phyloP scores from a whole-genome alignment of 2,329 filamentous ascomycete genomes.

The Penicillium rolfsii region DNA sequence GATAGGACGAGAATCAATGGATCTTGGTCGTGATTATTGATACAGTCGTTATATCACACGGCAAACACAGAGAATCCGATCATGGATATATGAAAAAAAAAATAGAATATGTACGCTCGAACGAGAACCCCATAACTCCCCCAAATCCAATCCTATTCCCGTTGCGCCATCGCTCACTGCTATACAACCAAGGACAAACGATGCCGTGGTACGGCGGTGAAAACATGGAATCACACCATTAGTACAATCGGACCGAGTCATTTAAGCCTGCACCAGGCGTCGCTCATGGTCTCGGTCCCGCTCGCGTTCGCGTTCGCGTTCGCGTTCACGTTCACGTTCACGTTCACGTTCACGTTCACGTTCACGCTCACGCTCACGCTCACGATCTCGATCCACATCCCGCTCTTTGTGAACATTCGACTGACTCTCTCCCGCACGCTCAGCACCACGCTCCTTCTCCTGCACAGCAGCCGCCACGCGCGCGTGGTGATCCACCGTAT shows the following conservation, averaged over 20 bases:
- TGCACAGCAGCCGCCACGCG: slow-evolving; percentile 41
- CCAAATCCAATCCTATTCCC: slow-evolving; percentile 16
- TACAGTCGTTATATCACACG: neutral
- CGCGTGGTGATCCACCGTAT: slow-evolving; percentile 46
- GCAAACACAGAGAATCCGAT: neutral
- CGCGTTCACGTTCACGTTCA: slow-evolving; percentile 18
- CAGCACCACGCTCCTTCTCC: slow-evolving; percentile 32
- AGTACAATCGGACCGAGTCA: slow-evolving; percentile 14
- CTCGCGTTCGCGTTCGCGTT: slow-evolving; percentile 21
- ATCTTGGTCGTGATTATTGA: neutral
- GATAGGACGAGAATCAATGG: too few relatives aligned
- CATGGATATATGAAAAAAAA: slow-evolving; percentile 14
- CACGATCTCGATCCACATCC: slow-evolving; percentile 13
- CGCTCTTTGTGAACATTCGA: slow-evolving; percentile 5
- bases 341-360: too few relatives aligned
- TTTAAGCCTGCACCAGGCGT: slow-evolving; percentile 32
- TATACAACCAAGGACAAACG: slow-evolving; percentile 15
- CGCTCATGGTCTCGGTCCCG: slow-evolving; percentile 33
- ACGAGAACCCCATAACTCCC: slow-evolving; percentile 5
- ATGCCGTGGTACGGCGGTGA: neutral
- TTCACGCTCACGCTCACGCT: slow-evolving; percentile 24
- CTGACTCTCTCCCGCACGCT: slow-evolving; percentile 22
- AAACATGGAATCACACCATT: neutral
- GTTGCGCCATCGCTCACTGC: slow-evolving; percentile 22
- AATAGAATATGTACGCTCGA: slow-evolving; percentile 10